A percentile compares a stretch with the other conserved stretches of the same genome.
These are phyloP conservation scores for Nissolia schottii DNA, from an alignment of 306 rosid species.

Conservation along the genomic window DNA sequence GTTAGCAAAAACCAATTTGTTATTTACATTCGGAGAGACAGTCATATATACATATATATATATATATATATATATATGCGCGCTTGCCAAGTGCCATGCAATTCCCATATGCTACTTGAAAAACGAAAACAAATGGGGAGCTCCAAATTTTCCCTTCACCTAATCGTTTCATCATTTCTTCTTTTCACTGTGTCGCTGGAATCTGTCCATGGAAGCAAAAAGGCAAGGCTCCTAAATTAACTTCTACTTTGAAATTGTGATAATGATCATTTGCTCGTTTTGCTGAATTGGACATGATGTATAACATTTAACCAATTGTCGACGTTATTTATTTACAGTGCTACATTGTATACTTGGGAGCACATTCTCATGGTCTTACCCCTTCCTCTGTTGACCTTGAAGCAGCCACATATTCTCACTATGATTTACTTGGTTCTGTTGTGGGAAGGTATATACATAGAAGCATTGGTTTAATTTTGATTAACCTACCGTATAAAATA, in stretches of 20 bases:
- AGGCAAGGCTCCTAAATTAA: too few relatives aligned
- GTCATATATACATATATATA: too few relatives aligned
- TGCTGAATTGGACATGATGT: background rate
- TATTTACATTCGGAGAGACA: too few relatives aligned
- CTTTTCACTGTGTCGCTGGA: background rate
- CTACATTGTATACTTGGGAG: constrained; percentile 36
- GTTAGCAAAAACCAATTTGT: too few relatives aligned
- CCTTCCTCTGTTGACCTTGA: constrained; percentile 35
- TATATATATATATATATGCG: too few relatives aligned
- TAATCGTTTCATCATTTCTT: constrained; percentile 12
- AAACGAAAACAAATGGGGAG: too few relatives aligned
- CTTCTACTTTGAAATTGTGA: background rate
- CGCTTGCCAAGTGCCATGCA: too few relatives aligned
- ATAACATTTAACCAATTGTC: background rate
- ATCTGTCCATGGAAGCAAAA: constrained; percentile 23
- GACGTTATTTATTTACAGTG: constrained; percentile 23
- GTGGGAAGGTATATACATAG: constrained; percentile 32
- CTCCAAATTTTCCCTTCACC: background rate
- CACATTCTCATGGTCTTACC: constrained; percentile 37
- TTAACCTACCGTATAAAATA: too few relatives aligned
- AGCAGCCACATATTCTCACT: constrained; percentile 32
- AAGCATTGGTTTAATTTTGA: background rate
- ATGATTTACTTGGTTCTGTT: constrained; percentile 25
- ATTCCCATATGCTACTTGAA: too few relatives aligned
- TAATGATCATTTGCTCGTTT: background rate